These are phyloP conservation scores for Scleroderma citrinum DNA, from an alignment of 768 basidiomycete species.

Conservation along the genomic window DNA sequence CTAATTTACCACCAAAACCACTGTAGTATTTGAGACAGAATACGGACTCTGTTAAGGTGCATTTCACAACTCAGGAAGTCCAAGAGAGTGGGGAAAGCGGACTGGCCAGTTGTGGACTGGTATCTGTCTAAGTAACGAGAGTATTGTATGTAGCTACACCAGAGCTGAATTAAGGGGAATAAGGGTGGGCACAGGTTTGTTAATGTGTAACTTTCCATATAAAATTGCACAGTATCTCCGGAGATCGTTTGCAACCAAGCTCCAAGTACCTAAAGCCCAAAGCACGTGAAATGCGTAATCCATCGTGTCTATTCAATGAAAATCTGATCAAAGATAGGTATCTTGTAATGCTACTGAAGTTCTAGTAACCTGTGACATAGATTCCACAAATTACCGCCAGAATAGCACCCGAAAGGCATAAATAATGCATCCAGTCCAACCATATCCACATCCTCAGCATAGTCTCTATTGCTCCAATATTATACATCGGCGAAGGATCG, in stretches of 20 bases:
- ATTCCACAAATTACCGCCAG: neutral
- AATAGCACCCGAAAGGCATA: neutral
- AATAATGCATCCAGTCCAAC: conserved; percentile 15
- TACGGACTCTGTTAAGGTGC: conserved; percentile 28
- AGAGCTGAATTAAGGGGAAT: neutral
- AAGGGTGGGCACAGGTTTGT: neutral
- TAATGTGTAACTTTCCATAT: too few species aligned
- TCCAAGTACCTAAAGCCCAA: too few species aligned
- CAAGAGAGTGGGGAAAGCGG: conserved; percentile 30
- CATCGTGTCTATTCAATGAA: too few species aligned
- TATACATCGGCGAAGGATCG: conserved; percentile 16
- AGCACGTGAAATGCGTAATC: too few species aligned
- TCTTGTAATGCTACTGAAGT: neutral
- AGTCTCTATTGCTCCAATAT: conserved; percentile 31
- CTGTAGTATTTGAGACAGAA: conserved; percentile 43
- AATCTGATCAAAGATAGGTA: neutral
- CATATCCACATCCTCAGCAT: conserved; percentile 46
- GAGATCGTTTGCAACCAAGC: too few species aligned
- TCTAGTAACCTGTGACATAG: neutral
- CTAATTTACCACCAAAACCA: conserved; percentile 1
- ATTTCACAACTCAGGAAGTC: conserved; percentile 33
- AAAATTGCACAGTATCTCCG: too few species aligned
- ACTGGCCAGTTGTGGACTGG: conserved; percentile 18
- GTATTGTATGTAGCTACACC: conserved; percentile 19
- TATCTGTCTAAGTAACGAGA: conserved; percentile 9